phyloP scores from a whole-genome alignment of 2,329 filamentous ascomycete species.

The Geosmithia flava region DNA sequence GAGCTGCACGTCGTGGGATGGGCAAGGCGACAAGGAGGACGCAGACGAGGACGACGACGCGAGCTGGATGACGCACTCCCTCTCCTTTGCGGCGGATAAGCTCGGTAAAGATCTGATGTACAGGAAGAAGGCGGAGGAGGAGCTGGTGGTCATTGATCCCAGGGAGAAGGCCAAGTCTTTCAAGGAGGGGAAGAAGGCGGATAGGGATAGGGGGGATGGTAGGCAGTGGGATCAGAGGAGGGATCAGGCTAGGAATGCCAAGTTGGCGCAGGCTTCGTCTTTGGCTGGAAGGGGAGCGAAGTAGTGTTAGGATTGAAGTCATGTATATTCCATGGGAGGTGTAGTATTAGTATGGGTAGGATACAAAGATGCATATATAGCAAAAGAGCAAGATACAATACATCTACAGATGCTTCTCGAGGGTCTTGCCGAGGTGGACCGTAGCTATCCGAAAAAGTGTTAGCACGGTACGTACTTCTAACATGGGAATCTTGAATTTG shows the following conservation, averaged over 20 bases:
- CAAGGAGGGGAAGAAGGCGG: constrained; percentile 48
- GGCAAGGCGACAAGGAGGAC: constrained; percentile 46
- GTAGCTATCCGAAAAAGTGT: too few species aligned
- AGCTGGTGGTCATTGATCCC: constrained; percentile 87
- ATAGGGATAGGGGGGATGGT: constrained; percentile 40
- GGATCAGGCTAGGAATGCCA: constrained; percentile 39
- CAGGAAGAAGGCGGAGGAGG: constrained; percentile 82
- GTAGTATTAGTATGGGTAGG: too few species aligned
- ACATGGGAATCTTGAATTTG: too few species aligned
- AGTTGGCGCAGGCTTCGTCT: constrained; percentile 39
- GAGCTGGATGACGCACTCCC: constrained; percentile 75
- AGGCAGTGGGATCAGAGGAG: constrained; percentile 40
- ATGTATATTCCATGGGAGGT: too few species aligned
- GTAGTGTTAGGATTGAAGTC: too few species aligned
- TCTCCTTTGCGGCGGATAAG: constrained; percentile 81
- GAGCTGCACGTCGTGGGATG: constrained; percentile 78
- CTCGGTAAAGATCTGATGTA: constrained; percentile 86
- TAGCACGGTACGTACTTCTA: too few species aligned
- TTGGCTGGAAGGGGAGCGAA: constrained; percentile 44
- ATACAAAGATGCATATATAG: too few species aligned
- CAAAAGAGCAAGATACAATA: too few species aligned
- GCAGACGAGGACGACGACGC: constrained; percentile 47
- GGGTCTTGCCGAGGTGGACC: too few species aligned
- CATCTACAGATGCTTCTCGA: too few species aligned
- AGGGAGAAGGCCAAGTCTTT: constrained; percentile 68